Base-by-base conservation (phyloP, 345 rosid genomes). In the Salix purpurea region DNA sequence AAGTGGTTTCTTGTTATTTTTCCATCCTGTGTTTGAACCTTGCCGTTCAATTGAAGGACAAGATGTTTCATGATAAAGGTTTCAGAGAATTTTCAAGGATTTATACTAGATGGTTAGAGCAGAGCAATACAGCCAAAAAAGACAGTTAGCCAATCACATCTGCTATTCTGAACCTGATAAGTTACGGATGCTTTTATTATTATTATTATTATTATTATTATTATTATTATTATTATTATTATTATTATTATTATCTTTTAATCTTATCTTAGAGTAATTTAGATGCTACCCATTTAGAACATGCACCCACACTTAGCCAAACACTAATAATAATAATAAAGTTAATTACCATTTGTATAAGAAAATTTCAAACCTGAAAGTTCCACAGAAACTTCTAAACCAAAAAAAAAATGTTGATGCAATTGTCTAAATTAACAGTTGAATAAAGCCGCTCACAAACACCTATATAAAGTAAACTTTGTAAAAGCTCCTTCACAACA, bases 341-440 rank as follows among this genome's bases (percentile, higher is more conserved):
- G 36, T 3, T 26, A 64, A 30, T 5, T 37, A 23, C 42, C 67
- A 73, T 16, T 32, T 14, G 30, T 12, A 13, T 30, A 14, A 65
- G 21, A 12, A 64, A 81, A 65, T 26, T 77, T 72, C 23, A 5
- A 65, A 54, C 37, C 65, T 65, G 64, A 75, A 52, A 71, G 72
- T 40, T 54, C 64, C 36, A 48, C n/a, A 75, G n/a, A 32, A 36
- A 19, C 19, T 24, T 23, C 5, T 39, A 77, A 37, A 26, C 65
- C 42, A 54, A 37, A 21, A 58, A 32, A 32, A 28, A 32, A 65
- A 28, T 5, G 4, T 30, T 15, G 39, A 30, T 64, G 61, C 11
- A 56, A 21, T 21, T 56, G n/a, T 56, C 61, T 56, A 56, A 54
- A 21, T 8, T 9, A 21, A 56, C 13, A 56, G 8, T 21, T 56